Percentiles rank a stretch among this genome's conserved stretches.
Evolutionary conservation across 2,329 filamentous ascomycete genomes (phyloP).

Genomic region (Boeremia exigua): DNA sequence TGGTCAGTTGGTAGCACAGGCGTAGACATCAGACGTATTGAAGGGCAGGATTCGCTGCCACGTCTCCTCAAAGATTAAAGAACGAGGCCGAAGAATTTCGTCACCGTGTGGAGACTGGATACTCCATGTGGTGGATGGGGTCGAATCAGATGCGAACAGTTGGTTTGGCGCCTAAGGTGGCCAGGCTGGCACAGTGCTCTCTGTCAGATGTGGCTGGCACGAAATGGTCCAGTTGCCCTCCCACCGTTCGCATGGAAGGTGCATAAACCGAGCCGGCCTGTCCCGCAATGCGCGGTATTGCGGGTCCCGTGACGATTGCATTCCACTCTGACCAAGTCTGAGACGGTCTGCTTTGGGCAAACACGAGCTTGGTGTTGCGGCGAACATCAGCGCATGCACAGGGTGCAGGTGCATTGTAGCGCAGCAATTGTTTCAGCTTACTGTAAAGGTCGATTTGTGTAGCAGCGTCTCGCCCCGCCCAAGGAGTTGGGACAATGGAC

Average conservation of each 20-base stretch:
- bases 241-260: slow-evolving; percentile 43
- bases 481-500: slow-evolving; percentile 31
- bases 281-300: slow-evolving; percentile 27
- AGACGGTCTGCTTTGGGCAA: slow-evolving; percentile 1
- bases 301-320: slow-evolving; percentile 35
- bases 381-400: slow-evolving; percentile 25
- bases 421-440: slow-evolving; percentile 40
- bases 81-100: slow-evolving; percentile 12
- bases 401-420: slow-evolving; percentile 21
- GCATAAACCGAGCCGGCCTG: slow-evolving; percentile 31
- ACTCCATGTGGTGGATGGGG: slow-evolving; percentile 18
- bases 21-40: slow-evolving; percentile 23
- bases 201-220: slow-evolving; percentile 35
- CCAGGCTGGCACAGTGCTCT: slow-evolving; percentile 18
- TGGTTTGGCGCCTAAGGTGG: slow-evolving; percentile 46
- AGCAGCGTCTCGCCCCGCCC: slow-evolving; percentile 30
- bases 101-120: slow-evolving; percentile 7
- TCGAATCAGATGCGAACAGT: slow-evolving; percentile 44
- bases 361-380: slow-evolving; percentile 15
- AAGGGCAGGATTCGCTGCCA: slow-evolving; percentile 26
- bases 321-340: slow-evolving; percentile 9
- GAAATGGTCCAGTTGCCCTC: slow-evolving; percentile 5
- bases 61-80: slow-evolving; percentile 27
- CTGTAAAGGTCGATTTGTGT: slow-evolving; percentile 32
- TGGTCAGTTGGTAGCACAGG: slow-evolving; percentile 39